Evolutionary conservation across 1,139 yeast species (phyloP).

Genomic region (Yamadazyma aaseri): DNA sequence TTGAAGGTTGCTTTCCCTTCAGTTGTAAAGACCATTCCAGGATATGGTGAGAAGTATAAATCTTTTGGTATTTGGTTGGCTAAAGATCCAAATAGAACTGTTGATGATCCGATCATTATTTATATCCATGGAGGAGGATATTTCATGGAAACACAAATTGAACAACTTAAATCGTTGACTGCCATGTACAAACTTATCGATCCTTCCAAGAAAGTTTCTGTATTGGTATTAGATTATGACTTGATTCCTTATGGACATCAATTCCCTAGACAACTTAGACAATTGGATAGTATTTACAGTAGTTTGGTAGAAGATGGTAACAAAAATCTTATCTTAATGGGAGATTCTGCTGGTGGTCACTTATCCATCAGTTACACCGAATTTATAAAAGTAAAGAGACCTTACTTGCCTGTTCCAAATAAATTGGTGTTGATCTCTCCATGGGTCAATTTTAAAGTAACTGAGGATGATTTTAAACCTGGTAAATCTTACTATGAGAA

Average conservation of each 20-base stretch:
- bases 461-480: constrained; percentile 14
- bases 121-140: constrained; percentile 48
- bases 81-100: constrained; percentile 24
- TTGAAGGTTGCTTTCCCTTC: constrained; percentile 2
- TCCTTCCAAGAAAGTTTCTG: constrained; percentile 26
- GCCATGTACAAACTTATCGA: constrained; percentile 31
- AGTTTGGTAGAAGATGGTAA: constrained; percentile 29
- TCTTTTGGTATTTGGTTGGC: constrained; percentile 38
- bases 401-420: constrained; percentile 25
- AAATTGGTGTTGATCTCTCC: constrained; percentile 38
- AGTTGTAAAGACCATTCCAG: constrained; percentile 18
- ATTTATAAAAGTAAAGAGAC: constrained; percentile 19
- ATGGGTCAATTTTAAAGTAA: constrained; percentile 28
- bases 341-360: constrained; percentile 48
- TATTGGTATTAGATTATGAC: constrained; percentile 39
- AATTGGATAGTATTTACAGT: constrained; percentile 31
- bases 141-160: constrained; percentile 32
- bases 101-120: constrained; percentile 35
- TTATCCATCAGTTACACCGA: constrained; percentile 30
- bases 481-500: constrained; percentile 40
- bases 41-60: constrained; percentile 35
- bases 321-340: constrained; percentile 32
- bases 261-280: constrained; percentile 36
- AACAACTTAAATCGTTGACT: constrained; percentile 32
- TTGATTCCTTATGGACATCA: constrained; percentile 31